Percentiles rank a stretch among this genome's conserved stretches.
These are phyloP conservation scores for Nicotiana sylvestris DNA, from an alignment of 257 asterid species.

Conservation along the genomic window DNA sequence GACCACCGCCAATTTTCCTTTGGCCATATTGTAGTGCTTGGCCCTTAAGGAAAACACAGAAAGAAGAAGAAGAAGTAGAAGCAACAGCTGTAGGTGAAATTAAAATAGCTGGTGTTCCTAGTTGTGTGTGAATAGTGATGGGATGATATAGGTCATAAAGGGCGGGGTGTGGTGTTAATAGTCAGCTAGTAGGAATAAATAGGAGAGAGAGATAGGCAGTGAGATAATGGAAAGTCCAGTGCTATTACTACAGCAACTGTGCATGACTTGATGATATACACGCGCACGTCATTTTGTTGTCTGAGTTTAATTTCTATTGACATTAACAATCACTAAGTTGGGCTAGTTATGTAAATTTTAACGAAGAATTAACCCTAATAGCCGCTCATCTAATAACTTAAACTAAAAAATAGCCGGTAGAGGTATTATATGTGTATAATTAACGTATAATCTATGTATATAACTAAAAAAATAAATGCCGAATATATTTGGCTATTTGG, in stretches of 20 bases:
- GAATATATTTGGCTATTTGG: too few relatives aligned
- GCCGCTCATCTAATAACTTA: too few relatives aligned
- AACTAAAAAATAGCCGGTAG: too few relatives aligned
- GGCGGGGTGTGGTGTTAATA: conserved; percentile 5
- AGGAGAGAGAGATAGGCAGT: conserved; percentile 19
- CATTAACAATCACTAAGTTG: too few relatives aligned
- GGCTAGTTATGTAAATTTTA: too few relatives aligned
- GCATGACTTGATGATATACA: conserved; percentile 9
- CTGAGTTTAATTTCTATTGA: neutral
- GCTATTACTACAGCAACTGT: neutral
- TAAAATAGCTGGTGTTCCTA: neutral
- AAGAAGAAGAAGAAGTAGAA: neutral
- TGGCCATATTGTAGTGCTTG: neutral
- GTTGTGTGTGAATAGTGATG: conserved; percentile 10
- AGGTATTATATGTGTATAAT: too few relatives aligned
- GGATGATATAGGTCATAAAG: neutral
- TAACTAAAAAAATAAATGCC: too few relatives aligned
- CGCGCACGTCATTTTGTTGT: neutral
- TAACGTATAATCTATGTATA: too few relatives aligned
- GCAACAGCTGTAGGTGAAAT: neutral
- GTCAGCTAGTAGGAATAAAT: conserved; percentile 3
- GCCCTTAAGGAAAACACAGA: neutral
- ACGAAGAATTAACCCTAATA: too few relatives aligned
- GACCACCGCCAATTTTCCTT: neutral
- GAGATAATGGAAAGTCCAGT: neutral